Percentiles rank a stretch among this genome's conserved stretches.
Conservation (phyloP, 31 red algal genomes). For the Asparagopsis taxiformis region DNA sequence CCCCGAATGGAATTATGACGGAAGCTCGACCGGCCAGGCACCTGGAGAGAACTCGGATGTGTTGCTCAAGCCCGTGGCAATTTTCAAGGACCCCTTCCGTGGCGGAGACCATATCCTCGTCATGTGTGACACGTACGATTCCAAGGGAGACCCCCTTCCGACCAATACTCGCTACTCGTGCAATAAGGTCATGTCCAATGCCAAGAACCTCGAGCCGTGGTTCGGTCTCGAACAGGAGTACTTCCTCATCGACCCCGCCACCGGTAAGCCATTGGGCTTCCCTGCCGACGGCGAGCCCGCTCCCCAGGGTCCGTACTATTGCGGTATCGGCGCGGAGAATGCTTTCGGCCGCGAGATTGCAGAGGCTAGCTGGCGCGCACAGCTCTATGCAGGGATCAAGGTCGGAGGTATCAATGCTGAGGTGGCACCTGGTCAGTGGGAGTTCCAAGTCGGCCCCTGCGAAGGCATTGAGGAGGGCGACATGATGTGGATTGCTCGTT, state of each 20-base stretch:
- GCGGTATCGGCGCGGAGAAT: no score
- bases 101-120: constrained; percentile 72
- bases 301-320: no score
- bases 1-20: constrained; percentile 95
- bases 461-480: no score
- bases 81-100: constrained; percentile 76
- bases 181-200: constrained; percentile 66
- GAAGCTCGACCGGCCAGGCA: constrained; percentile 84
- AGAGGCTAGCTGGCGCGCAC: no score
- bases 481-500: no score
- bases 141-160: constrained; percentile 46
- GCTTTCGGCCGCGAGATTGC: no score
- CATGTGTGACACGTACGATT: constrained; percentile 79
- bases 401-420: no score
- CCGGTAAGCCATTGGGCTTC: constrained; percentile 82
- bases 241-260: constrained; percentile 74
- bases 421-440: no score
- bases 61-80: constrained; percentile 62
- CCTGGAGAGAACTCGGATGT: constrained; percentile 70
- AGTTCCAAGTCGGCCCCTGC: no score
- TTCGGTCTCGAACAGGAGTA: constrained; percentile 99
- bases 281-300: no score
- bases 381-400: no score
- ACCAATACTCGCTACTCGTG: constrained; percentile 66
- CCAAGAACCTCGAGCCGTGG: constrained; percentile 68